Evolutionary conservation across 352 stramenopile species (phyloP).

Genomic region (Detonula confervacea): DNA sequence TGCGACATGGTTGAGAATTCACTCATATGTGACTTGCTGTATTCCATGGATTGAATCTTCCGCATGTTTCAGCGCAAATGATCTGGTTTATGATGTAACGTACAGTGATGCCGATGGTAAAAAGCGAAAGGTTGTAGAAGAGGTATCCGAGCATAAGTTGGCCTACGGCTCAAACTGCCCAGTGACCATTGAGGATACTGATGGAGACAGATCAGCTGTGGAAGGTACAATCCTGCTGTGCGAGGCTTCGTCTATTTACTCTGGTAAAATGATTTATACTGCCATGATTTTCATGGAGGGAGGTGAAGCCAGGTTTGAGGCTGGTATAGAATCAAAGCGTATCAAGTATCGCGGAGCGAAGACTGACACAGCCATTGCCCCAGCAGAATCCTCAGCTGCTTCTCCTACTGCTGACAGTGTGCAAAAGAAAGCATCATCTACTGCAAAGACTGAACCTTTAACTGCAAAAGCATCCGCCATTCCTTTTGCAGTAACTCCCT

Average conservation of each 20-base stretch:
- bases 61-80: background rate
- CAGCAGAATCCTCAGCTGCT: background rate
- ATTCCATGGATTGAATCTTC: background rate
- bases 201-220: background rate
- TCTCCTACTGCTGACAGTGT: background rate
- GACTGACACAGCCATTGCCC: no score
- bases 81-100: constrained; percentile 10
- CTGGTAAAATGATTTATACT: constrained; percentile 31
- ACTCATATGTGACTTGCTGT: background rate
- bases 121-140: constrained; percentile 6
- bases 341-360: constrained; percentile 40
- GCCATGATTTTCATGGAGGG: constrained; percentile 34
- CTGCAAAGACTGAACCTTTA: constrained; percentile 3
- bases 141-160: constrained; percentile 26
- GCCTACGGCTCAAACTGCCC: constrained; percentile 32
- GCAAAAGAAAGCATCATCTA: background rate
- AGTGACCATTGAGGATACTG: constrained; percentile 21
- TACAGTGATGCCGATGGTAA: constrained; percentile 1
- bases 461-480: background rate
- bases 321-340: constrained; percentile 21
- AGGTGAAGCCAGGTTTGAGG: constrained; percentile 16
- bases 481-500: background rate
- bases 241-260: constrained; percentile 15
- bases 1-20: background rate
- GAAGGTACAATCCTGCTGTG: constrained; percentile 17